Base-by-base conservation (phyloP, 306 rosid genomes). In the Prunus mira region DNA sequence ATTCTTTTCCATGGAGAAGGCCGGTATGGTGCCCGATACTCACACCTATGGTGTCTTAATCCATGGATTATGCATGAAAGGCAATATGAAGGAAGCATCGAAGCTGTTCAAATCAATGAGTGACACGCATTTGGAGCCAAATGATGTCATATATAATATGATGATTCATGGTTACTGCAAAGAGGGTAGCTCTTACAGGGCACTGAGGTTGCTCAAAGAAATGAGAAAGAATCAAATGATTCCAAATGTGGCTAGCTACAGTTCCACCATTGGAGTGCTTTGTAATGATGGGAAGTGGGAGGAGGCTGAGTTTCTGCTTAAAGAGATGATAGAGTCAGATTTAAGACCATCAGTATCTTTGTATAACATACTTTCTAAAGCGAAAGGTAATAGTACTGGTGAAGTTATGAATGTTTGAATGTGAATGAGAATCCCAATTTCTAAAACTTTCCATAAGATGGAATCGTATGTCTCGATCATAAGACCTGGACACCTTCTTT, bases 141-240 rank as follows among this genome's bases (percentile, higher is more conserved):
- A 81, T 25, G 86, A 82, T 80, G 91, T 89, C 60, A 84, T 91
- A 84, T 91, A 83, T 68, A 76, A 93, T 76, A 93, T 83, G 0
- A 38, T 91, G 84, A 82, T 93, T 68, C 86, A 82, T 80, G 97
- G 97, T 49, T 93, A 87, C 81, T 93, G 96, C 82, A 90, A 78
- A 71, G 93, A 91, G 81, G 92, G 86, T 51, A 93, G 80, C 84
- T 87, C 90, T 60, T 91, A 84, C 83, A 84, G 87, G 87, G 96
- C 96, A 47, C 82, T 89, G 67, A 88, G 84, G 87, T 68, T 89
- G 83, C 81, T 91, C 61, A 71, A 83, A 50, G 96, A 90, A 83
- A 93, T 93, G 98, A 79, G 81, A 67, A 76, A 78, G 56, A 82
- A 78, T 15, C 87, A 89, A 78, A 82, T 83, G 90, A 81, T 77